Conservation (phyloP, 176 grass and related monocot species). For the Typha latifolia region DNA sequence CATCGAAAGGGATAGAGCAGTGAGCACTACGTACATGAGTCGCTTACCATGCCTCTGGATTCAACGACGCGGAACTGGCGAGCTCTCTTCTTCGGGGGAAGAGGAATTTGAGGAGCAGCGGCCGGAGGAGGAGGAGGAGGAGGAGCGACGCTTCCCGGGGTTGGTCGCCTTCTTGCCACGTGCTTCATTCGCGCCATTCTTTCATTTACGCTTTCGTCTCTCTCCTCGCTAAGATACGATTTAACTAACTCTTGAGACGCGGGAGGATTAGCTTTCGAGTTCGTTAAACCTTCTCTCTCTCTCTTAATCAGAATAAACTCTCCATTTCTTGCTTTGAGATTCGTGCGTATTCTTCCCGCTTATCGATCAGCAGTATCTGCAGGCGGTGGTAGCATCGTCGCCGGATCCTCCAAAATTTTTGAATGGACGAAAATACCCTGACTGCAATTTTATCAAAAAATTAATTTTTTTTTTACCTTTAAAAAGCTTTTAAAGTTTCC, state of each 20-base stretch:
- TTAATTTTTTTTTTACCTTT: no score
- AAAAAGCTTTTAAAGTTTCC: no score
- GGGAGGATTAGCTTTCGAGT: not conserved
- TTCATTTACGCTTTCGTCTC: not conserved
- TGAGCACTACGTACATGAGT: no score
- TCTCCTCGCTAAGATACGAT: not conserved
- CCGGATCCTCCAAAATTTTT: no score
- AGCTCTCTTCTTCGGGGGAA: not conserved
- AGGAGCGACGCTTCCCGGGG: not conserved
- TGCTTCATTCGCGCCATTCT: constrained; percentile 3
- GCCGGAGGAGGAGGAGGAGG: not conserved
- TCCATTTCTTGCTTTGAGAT: not conserved
- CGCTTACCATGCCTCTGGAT: not conserved
- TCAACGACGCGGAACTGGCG: not conserved
- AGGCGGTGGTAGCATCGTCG: not conserved
- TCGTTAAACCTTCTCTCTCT: not conserved
- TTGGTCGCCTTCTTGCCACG: not conserved
- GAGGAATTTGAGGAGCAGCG: not conserved
- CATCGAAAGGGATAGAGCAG: no score
- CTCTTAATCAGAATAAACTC: not conserved
- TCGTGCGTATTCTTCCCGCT: not conserved
- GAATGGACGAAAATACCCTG: no score
- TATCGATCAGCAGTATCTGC: not conserved
- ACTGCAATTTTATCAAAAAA: no score
- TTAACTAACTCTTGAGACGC: not conserved